These are phyloP conservation scores for Candida glaebosa DNA, from an alignment of 805 yeast genomes.

Conservation along the genomic window DNA sequence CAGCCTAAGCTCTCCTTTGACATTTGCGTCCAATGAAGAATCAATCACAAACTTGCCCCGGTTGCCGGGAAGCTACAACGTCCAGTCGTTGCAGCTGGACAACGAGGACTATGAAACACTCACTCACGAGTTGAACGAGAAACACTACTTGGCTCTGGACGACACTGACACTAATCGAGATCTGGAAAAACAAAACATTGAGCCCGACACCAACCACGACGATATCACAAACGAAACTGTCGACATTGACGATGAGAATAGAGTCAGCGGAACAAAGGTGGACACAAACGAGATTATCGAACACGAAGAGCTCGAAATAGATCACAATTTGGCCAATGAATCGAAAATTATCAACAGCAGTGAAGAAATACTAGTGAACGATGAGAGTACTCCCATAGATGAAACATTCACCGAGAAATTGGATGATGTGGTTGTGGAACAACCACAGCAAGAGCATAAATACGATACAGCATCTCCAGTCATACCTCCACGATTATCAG, in stretches of 20 bases:
- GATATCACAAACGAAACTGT: not conserved
- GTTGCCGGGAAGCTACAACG: conserved; percentile 18
- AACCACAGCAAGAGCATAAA: not conserved
- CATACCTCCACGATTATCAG: not conserved
- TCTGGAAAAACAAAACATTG: not conserved
- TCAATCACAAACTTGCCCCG: conserved; percentile 11
- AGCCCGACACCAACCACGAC: not conserved
- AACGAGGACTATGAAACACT: conserved; percentile 9
- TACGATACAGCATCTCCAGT: not conserved
- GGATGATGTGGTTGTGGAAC: not conserved
- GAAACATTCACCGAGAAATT: not conserved
- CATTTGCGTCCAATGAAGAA: not conserved
- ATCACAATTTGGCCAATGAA: not conserved
- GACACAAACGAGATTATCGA: not conserved
- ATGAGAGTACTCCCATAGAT: not conserved
- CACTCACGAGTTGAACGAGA: conserved; percentile 11
- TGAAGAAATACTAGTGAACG: not conserved
- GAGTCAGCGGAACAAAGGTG: no score
- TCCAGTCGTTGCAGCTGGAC: conserved; percentile 11
- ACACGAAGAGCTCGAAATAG: not conserved
- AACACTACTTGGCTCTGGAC: not conserved
- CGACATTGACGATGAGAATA: not conserved
- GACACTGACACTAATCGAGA: not conserved
- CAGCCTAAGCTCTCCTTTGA: not conserved
- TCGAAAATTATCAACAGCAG: not conserved